phyloP scores from a whole-genome alignment of 2,329 filamentous ascomycete species.

The Microsporum audouinii region DNA sequence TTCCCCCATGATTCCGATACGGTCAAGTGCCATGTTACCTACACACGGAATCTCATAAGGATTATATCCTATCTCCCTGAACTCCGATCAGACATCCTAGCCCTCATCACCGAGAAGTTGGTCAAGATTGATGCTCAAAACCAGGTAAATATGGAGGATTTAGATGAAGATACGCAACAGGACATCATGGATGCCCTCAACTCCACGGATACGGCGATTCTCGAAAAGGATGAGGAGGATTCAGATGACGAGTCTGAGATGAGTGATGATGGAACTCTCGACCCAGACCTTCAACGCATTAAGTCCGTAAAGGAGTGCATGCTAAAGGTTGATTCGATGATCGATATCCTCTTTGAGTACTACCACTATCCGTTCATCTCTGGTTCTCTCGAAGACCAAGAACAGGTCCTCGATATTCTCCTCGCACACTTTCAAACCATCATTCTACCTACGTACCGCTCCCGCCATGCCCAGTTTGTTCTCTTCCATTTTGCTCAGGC shows the following conservation, averaged over 20 bases:
- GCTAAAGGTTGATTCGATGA: constrained; percentile 79
- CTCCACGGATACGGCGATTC: constrained; percentile 21
- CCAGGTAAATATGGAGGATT: constrained; percentile 81
- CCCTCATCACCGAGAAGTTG: constrained; percentile 71
- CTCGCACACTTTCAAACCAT: constrained; percentile 76
- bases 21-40: constrained; percentile 70
- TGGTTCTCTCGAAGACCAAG: constrained; percentile 56
- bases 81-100: constrained; percentile 66
- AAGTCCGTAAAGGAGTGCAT: constrained; percentile 72
- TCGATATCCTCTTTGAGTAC: constrained; percentile 76
- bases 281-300: constrained; percentile 34
- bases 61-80: constrained; percentile 68
- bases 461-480: constrained; percentile 87
- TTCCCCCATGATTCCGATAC: constrained; percentile 71
- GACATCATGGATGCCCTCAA: constrained; percentile 44
- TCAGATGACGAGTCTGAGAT: constrained; percentile 36
- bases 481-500: constrained; percentile 90
- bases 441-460: constrained; percentile 82
- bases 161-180: constrained; percentile 77
- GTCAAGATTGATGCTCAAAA: constrained; percentile 95
- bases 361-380: constrained; percentile 63
- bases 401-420: constrained; percentile 64
- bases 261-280: constrained; percentile 52
- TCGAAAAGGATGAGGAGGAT: constrained; percentile 53
- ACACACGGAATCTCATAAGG: constrained; percentile 70